phyloP scores from a whole-genome alignment of 2,329 filamentous ascomycete species.

The Cryphonectria naterciae region DNA sequence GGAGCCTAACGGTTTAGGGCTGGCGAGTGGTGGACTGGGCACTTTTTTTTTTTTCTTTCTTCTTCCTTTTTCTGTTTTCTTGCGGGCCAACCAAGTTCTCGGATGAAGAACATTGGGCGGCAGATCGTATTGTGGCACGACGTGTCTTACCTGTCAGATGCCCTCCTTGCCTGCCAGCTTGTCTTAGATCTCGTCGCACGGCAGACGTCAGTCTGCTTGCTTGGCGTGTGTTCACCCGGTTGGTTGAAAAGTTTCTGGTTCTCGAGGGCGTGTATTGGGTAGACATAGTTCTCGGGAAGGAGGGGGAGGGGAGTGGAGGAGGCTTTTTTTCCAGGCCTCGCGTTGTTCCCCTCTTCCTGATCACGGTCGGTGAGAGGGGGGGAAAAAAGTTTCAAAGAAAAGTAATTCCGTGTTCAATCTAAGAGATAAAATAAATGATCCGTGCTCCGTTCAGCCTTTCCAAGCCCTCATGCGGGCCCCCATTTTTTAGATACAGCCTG shows the following conservation, averaged over 20 bases:
- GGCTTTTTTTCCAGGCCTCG: not conserved
- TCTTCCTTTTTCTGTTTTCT: not conserved
- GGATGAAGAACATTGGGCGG: slow-evolving; percentile 8
- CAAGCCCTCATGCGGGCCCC: slow-evolving; percentile 3
- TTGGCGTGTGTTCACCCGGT: slow-evolving; percentile 7
- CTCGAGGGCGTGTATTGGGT: not conserved
- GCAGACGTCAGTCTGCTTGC: slow-evolving; percentile 20
- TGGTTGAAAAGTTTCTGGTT: not conserved
- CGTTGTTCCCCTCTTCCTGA: not conserved
- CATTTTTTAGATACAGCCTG: slow-evolving; percentile 19
- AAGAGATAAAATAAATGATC: slow-evolving; percentile 19
- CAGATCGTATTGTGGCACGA: not conserved
- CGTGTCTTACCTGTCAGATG: slow-evolving; percentile 16
- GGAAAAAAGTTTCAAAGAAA: not conserved
- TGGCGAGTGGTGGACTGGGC: not conserved
- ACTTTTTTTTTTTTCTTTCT: not conserved
- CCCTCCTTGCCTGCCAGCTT: slow-evolving; percentile 22
- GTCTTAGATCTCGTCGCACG: slow-evolving; percentile 23
- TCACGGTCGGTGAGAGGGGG: not conserved
- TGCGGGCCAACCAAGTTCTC: not conserved
- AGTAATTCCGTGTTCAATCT: slow-evolving; percentile 17
- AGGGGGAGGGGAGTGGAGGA: too few relatives aligned
- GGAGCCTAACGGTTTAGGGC: slow-evolving; percentile 14
- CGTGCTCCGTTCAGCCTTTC: slow-evolving; percentile 2
- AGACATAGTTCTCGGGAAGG: not conserved